A percentile compares a stretch with the other conserved stretches of the same genome.
These are phyloP conservation scores for Pulveroboletus sp. DNA, from an alignment of 768 basidiomycete genomes.

Conservation along the genomic window DNA sequence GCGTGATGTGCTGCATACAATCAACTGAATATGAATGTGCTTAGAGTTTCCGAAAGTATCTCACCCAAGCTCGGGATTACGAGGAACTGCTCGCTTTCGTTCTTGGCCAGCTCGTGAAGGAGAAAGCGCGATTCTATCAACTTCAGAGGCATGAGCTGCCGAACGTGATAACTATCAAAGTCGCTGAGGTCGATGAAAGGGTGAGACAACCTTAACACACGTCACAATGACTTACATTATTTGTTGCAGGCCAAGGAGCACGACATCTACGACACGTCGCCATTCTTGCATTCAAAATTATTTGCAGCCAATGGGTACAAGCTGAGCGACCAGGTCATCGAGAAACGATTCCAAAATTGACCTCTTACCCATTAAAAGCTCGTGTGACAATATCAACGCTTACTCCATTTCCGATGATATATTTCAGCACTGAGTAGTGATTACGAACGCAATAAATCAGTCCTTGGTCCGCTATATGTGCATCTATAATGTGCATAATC, in stretches of 20 bases:
- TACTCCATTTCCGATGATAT: constrained; percentile 14
- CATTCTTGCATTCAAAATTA: constrained; percentile 81
- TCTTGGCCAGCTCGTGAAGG: constrained; percentile 90
- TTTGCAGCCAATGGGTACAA: constrained; percentile 90
- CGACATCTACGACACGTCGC: constrained; percentile 86
- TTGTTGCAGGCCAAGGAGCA: constrained; percentile 81
- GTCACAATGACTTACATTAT: constrained; percentile 7
- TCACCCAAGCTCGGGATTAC: constrained; percentile 92
- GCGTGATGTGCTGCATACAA: neutral
- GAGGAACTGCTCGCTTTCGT: constrained; percentile 94
- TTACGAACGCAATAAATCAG: constrained; percentile 27
- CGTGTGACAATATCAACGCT: constrained; percentile 1
- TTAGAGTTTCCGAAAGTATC: constrained; percentile 95
- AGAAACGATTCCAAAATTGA: constrained; percentile 62
- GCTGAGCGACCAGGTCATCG: constrained; percentile 56
- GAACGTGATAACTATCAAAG: constrained; percentile 66
- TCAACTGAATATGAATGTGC: constrained; percentile 13
- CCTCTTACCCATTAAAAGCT: constrained; percentile 4
- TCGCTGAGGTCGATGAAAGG: constrained; percentile 81
- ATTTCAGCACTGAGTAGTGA: constrained; percentile 27
- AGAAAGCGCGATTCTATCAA: constrained; percentile 82
- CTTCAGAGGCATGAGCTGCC: constrained; percentile 75
- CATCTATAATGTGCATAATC: constrained; percentile 18
- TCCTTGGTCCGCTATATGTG: constrained; percentile 13
- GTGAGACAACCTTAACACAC: constrained; percentile 41